Conservation (phyloP, 345 rosid genomes). For the Syzygium aqueum region DNA sequence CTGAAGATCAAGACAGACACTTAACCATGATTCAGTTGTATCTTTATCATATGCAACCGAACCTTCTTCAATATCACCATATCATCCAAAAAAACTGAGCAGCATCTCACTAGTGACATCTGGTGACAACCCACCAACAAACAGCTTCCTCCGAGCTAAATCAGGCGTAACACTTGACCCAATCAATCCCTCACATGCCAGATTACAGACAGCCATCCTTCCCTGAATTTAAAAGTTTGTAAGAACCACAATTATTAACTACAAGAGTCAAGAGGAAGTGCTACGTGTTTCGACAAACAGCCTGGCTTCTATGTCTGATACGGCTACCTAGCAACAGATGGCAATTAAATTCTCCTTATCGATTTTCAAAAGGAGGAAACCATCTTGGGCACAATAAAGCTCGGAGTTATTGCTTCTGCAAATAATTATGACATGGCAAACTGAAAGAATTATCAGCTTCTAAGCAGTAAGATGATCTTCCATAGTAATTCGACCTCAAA, state of each 20-base stretch:
- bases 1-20: background rate
- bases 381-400: background rate
- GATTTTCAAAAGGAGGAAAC: background rate
- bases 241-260: background rate
- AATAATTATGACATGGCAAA: background rate
- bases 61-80: slow-evolving; percentile 65
- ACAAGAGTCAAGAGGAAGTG: background rate
- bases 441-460: background rate
- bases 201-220: slow-evolving; percentile 56
- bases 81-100: slow-evolving; percentile 31
- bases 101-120: slow-evolving; percentile 52
- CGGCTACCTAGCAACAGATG: background rate
- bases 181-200: slow-evolving; percentile 50
- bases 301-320: background rate
- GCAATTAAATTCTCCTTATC: background rate
- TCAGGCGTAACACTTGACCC: slow-evolving; percentile 39
- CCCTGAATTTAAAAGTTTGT: slow-evolving; percentile 23
- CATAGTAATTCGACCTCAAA: background rate
- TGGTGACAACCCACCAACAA: slow-evolving; percentile 52
- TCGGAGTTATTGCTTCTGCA: background rate
- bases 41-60: slow-evolving; percentile 65
- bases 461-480: background rate
- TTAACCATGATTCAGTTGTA: slow-evolving; percentile 53
- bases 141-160: slow-evolving; percentile 53
- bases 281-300: background rate